Conservation (phyloP, 306 rosid species). For the Vigna unguiculata region DNA sequence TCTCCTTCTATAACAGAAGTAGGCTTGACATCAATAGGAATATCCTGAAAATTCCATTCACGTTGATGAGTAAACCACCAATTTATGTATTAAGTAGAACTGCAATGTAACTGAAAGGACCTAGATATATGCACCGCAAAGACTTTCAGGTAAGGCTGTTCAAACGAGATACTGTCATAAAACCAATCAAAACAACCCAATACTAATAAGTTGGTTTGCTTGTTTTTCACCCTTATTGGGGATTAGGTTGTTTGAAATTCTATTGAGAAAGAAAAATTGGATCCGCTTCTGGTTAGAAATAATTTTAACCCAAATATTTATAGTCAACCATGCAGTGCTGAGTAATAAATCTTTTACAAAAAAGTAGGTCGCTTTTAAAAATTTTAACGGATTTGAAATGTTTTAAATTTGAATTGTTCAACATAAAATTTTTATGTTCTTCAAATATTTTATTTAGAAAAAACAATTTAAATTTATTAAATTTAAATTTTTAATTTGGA, state of each 20-base stretch:
- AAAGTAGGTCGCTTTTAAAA: neutral
- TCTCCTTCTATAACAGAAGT: slow-evolving; percentile 61
- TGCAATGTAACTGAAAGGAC: slow-evolving; percentile 21
- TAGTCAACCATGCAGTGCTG: neutral
- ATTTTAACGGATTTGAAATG: too few relatives aligned
- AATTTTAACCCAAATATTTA: slow-evolving; percentile 25
- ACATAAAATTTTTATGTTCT: too few relatives aligned
- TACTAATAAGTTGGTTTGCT: neutral
- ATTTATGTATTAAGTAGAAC: slow-evolving; percentile 2
- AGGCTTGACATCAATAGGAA: slow-evolving; percentile 80
- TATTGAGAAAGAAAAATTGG: neutral
- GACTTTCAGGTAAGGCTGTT: slow-evolving; percentile 26
- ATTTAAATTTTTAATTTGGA: too few relatives aligned
- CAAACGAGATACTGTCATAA: neutral
- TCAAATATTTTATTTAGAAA: too few relatives aligned
- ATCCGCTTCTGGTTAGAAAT: slow-evolving; percentile 2
- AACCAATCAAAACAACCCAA: neutral
- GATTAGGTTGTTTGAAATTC: slow-evolving; percentile 9
- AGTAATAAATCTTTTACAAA: slow-evolving; percentile 18
- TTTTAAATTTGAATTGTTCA: too few relatives aligned
- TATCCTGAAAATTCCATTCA: slow-evolving; percentile 65
- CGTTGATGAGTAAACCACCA: slow-evolving; percentile 33
- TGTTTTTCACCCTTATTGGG: neutral
- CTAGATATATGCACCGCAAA: slow-evolving; percentile 20
- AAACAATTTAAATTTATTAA: too few relatives aligned